Conservation (phyloP, 106 monocot species). For the Dioscorea dumetorum region DNA sequence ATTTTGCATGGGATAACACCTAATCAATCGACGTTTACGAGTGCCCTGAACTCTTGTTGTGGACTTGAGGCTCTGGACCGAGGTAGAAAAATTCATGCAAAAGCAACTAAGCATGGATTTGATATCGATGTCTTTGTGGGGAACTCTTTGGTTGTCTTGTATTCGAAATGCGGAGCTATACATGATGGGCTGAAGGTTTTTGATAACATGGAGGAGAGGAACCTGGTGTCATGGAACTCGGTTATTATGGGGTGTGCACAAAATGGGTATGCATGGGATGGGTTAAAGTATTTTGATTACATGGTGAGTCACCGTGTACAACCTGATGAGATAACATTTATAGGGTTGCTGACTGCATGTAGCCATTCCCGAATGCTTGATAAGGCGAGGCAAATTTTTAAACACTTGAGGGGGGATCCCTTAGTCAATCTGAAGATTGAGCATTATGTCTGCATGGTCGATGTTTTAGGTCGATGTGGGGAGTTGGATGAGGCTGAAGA, state of each 20-base stretch:
- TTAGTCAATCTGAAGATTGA: slow-evolving; percentile 38
- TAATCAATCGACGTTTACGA: slow-evolving; percentile 64
- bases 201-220: slow-evolving; percentile 27
- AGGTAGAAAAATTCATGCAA: slow-evolving; percentile 48
- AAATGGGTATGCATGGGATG: slow-evolving; percentile 49
- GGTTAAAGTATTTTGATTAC: slow-evolving; percentile 38
- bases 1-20: slow-evolving; percentile 28
- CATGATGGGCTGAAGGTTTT: slow-evolving; percentile 39
- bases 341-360: slow-evolving; percentile 72
- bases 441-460: slow-evolving; percentile 80
- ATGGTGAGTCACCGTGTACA: slow-evolving; percentile 26
- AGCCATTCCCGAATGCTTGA: slow-evolving; percentile 73
- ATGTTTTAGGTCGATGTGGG: slow-evolving; percentile 64
- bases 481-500: slow-evolving; percentile 56
- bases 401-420: slow-evolving; percentile 29
- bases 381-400: slow-evolving; percentile 51
- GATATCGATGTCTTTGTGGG: slow-evolving; percentile 55
- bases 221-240: slow-evolving; percentile 84
- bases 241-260: slow-evolving; percentile 65
- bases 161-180: slow-evolving; percentile 62
- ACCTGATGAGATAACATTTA: slow-evolving; percentile 80
- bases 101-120: slow-evolving; percentile 36
- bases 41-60: slow-evolving; percentile 48
- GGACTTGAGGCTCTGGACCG: slow-evolving; percentile 47
- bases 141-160: slow-evolving; percentile 64